Percentiles rank a stretch among this genome's conserved stretches.
These are phyloP conservation scores for Emmonsiellopsis sp. DNA, from an alignment of 2,329 filamentous ascomycete genomes.

Conservation along the genomic window DNA sequence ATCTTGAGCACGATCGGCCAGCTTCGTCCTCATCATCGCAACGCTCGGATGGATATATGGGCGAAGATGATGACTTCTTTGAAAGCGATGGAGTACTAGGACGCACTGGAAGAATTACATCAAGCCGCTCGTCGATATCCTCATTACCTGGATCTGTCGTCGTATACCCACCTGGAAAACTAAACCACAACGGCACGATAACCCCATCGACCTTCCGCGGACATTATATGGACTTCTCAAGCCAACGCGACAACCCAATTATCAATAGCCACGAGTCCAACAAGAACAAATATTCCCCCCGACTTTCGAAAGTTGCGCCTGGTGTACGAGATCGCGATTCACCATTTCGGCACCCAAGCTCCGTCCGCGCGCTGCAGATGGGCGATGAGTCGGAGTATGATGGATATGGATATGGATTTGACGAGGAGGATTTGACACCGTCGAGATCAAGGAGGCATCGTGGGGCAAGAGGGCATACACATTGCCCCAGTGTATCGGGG, in stretches of 20 bases:
- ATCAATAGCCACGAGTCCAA: slow-evolving; percentile 7
- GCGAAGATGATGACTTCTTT: slow-evolving; percentile 10
- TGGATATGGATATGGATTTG: slow-evolving; percentile 10
- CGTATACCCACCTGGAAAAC: slow-evolving; percentile 20
- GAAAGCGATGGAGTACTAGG: slow-evolving; percentile 19
- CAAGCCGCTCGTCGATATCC: slow-evolving; percentile 33
- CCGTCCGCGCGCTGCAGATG: slow-evolving; percentile 30
- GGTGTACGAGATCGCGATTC: slow-evolving; percentile 25
- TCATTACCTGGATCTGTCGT: slow-evolving; percentile 32
- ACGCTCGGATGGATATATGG: slow-evolving; percentile 15
- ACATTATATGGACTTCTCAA: slow-evolving; percentile 9
- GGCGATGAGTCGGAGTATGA: slow-evolving; percentile 24
- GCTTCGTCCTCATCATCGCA: slow-evolving; percentile 20
- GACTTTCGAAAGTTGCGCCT: slow-evolving; percentile 15
- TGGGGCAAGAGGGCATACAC: slow-evolving; percentile 10
- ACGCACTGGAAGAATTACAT: slow-evolving; percentile 20
- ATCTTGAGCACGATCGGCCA: background rate
- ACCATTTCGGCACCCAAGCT: slow-evolving; percentile 36
- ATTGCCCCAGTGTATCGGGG: slow-evolving; percentile 16
- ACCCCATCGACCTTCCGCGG: slow-evolving; percentile 12
- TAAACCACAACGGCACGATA: slow-evolving; percentile 12
- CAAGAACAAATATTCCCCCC: slow-evolving; percentile 11
- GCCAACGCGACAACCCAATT: background rate
- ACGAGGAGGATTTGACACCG: slow-evolving; percentile 30
- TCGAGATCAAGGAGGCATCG: slow-evolving; percentile 19